Base-by-base conservation (phyloP, 1,284 basidiomycete genomes). In the Heimioporus punctisporus region DNA sequence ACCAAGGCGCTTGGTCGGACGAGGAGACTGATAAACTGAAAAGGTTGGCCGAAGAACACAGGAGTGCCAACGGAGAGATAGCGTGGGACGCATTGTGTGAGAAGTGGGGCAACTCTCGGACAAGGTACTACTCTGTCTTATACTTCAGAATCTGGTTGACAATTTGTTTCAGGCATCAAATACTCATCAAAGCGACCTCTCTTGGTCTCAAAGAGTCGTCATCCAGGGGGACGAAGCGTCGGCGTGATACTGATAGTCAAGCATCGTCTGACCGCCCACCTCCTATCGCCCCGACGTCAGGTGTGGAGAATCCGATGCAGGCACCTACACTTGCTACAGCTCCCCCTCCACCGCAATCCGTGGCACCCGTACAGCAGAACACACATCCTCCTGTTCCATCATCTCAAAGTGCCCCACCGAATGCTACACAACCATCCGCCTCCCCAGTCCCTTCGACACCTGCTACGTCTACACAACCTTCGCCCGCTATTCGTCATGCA, bases 71-170 rank as follows among this genome's bases (percentile, higher is more conserved):
- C 10, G 84, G 85, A 11, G 68, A 90, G 60, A 83, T 86, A 45
- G 85, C 88, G 50, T 92, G 89, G 90, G 88, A 91, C 66, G 83
- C 84, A 74, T 80, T 92, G 17, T 82, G 86, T 43, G 76, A 76
- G 46, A 79, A 86, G 60, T 92, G 87, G 84, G 90, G 89, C 6
- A 80, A 80, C 56, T 81, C 80, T 44, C 77, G 90, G 50, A 84
- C 90, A 51, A 83, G 86, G 89, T 88, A 57, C 41, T 27, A 24
- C 45, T 54, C 47, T 40, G 45, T n/a, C n/a, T 34, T 34, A 17
- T 17, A 34, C 24, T 27, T 42, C n/a, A 5, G 5, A 40, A 59
- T 51, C 46, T 23, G 51, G 46, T 23, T 69, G 50, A 68, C 48
- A 27, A 19, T 37, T 15, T 48, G 51, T 23, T 10, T 6, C 21